Evolutionary conservation across 352 stramenopile genomes (phyloP), one percentile per base, ranked within the genome.

Genomic region (Globisporangium nagaii): DNA sequence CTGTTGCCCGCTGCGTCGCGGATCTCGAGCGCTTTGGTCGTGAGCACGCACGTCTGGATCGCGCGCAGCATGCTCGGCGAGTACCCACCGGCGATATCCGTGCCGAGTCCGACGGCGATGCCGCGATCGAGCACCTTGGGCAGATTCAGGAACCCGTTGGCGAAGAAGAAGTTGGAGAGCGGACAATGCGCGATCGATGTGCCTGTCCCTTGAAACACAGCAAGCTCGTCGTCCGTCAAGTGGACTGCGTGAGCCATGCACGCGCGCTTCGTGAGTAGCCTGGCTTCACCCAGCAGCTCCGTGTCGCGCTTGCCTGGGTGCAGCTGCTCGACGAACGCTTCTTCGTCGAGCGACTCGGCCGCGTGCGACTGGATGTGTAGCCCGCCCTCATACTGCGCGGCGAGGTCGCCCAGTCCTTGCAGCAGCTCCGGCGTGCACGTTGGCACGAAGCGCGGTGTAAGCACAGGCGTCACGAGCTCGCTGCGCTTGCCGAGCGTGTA

Each of bases 111-210:
- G 2, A 89, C 62, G 6, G 62, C 54, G 4, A 86, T 62, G 1
- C 39, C 27, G 24, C 77, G 75, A 1, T 58, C 19, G 46, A 72
- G 42, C 24, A 90, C 80, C 30, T 87, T 86, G 27, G 51, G 60
- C 42, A 89, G 57, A 37, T 86, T 62, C 22, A 95, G 48, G 22
- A 90, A 72, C 7, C 83, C 71, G 51, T 88, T 77, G 4, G 78
- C 77, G 43, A 98, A 93, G 58, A 81, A 95, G 52, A 97, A 96
- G 53, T 98, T 98, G 25, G 83, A 96, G 27, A 96, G 67, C 19
- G 92, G 87, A 68, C 92, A 98, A 57, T 95, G 84, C 15, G 88
- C 81, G 42, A 97, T 88, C 30, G 75, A 81, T 24, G 86, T 65
- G 24, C 84, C 70, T 0, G 62, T 75, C 37, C 44, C 20, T 3